Evolutionary conservation across 23 red algal species (phyloP).

Genomic region (Pyropia haitanensis): DNA sequence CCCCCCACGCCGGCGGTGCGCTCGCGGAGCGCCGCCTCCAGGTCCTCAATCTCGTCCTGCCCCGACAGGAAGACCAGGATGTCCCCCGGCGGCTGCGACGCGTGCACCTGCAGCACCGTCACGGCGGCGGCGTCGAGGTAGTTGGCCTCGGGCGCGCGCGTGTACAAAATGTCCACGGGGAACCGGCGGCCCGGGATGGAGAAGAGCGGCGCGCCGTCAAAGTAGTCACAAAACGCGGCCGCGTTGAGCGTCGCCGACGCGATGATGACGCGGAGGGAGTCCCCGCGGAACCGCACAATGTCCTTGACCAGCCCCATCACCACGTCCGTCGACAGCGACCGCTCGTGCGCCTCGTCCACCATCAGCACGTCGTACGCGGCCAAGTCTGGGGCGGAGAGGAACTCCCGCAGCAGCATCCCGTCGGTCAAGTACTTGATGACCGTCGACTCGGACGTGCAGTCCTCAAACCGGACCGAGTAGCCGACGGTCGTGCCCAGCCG

Average conservation of each 20-base stretch:
- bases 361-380: slow-evolving; percentile 76
- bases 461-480: slow-evolving; percentile 95
- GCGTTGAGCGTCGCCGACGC: slow-evolving; percentile 86
- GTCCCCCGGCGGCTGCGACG: slow-evolving; percentile 58
- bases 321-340: slow-evolving; percentile 85
- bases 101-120: slow-evolving; percentile 78
- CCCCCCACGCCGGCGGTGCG: slow-evolving; percentile 36
- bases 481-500: slow-evolving; percentile 80
- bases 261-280: slow-evolving; percentile 70
- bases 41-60: slow-evolving; percentile 92
- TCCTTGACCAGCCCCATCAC: slow-evolving; percentile 86
- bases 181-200: slow-evolving; percentile 69
- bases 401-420: slow-evolving; percentile 87
- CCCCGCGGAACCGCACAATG: slow-evolving; percentile 57
- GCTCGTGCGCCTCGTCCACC: slow-evolving; percentile 97
- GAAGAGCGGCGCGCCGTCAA: slow-evolving; percentile 84
- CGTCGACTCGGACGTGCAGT: slow-evolving; percentile 71
- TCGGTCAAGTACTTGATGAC: slow-evolving; percentile 94
- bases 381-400: slow-evolving; percentile 63
- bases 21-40: slow-evolving; percentile 52
- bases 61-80: slow-evolving; percentile 95
- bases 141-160: slow-evolving; percentile 47
- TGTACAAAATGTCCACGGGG: slow-evolving; percentile 78
- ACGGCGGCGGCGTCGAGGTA: slow-evolving; percentile 76
- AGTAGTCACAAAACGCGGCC: slow-evolving; percentile 64